Base-by-base conservation (phyloP, 257 asterid genomes). In the Solanum lycopersicoides region DNA sequence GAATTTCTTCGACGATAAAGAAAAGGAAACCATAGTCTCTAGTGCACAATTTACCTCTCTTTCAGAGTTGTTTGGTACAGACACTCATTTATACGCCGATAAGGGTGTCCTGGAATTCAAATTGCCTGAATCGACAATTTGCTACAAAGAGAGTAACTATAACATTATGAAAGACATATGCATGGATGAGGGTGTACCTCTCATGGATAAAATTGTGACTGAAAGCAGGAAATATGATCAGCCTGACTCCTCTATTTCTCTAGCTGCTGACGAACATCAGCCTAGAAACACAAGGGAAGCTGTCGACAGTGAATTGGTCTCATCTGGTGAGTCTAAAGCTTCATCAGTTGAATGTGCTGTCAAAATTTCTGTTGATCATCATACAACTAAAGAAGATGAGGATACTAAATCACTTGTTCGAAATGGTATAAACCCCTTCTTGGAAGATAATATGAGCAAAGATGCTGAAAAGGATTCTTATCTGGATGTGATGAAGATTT, bases 101-200 rank as follows among this genome's bases (percentile, higher is more conserved):
- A 92, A 94, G 89, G 92, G 83, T 88, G 94, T 94, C 3, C 79
- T 86, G 89, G 95, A 90, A 65, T 90, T 91, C 91, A 93, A 92
- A 76, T 73, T 90, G 88, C 94, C 98, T 9, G 95, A 93, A 90
- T 86, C 91, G 71, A 89, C 84, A 53, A 92, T 92, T 87, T 91
- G 95, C 93, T 91, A 92, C 89, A 91, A 86, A 53, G 94, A 92
- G 83, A 92, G 84, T 35, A 85, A 89, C 88, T 83, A 77, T 83
- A 92, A 93, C 68, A 71, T 72, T 88, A 88, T 91, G 86, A 96
- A 94, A 90, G 99, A 96, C 89, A 96, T 96, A 83, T 92, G 99
- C 47, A 90, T 96, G 14, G 98, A 96, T 68, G 95, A 94, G 86
- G 95, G 98, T 86, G 84, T 88, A 89, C 92, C 93, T 71, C 83